Evolutionary conservation across 768 basidiomycete species (phyloP).

Genomic region (Amanita subjunquillea): DNA sequence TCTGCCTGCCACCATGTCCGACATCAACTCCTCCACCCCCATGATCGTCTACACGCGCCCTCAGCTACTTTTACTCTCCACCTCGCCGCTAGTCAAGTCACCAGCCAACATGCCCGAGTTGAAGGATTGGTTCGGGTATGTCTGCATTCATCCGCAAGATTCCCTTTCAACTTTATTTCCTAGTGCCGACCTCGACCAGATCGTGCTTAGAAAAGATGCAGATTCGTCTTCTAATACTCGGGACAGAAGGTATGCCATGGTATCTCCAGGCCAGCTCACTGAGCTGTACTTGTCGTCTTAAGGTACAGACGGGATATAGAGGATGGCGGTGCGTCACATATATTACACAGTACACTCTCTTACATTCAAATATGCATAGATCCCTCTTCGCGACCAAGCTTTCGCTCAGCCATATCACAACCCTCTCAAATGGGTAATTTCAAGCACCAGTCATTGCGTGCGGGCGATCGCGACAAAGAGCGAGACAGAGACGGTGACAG

Average conservation of each 20-base stretch:
- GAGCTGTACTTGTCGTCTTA: slow-evolving; percentile 8
- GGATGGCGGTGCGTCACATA: slow-evolving; percentile 44
- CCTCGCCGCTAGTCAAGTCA: slow-evolving; percentile 64
- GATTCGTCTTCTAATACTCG: slow-evolving; percentile 49
- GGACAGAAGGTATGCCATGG: slow-evolving; percentile 52
- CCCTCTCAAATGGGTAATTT: slow-evolving; percentile 93
- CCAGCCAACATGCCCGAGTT: slow-evolving; percentile 73
- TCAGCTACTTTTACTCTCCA: slow-evolving; percentile 57
- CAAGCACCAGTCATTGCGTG: slow-evolving; percentile 76
- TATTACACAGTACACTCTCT: not conserved
- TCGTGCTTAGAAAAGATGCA: slow-evolving; percentile 55
- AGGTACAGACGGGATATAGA: slow-evolving; percentile 75
- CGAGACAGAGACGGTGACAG: slow-evolving; percentile 36
- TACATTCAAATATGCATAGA: slow-evolving; percentile 20
- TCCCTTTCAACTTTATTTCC: slow-evolving; percentile 10
- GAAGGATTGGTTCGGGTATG: slow-evolving; percentile 86
- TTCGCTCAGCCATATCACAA: slow-evolving; percentile 64
- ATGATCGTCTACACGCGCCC: slow-evolving; percentile 60
- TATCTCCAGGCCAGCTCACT: slow-evolving; percentile 6
- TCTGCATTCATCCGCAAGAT: slow-evolving; percentile 10
- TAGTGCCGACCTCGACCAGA: slow-evolving; percentile 55
- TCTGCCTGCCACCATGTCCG: slow-evolving; percentile 7
- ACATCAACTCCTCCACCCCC: slow-evolving; percentile 8
- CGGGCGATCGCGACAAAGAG: slow-evolving; percentile 39
- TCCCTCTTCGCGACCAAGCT: slow-evolving; percentile 50